Percentiles rank a stretch among this genome's conserved stretches.
Evolutionary conservation across 148 eudicot genomes (phyloP).

Genomic region (Nyssa sinensis): DNA sequence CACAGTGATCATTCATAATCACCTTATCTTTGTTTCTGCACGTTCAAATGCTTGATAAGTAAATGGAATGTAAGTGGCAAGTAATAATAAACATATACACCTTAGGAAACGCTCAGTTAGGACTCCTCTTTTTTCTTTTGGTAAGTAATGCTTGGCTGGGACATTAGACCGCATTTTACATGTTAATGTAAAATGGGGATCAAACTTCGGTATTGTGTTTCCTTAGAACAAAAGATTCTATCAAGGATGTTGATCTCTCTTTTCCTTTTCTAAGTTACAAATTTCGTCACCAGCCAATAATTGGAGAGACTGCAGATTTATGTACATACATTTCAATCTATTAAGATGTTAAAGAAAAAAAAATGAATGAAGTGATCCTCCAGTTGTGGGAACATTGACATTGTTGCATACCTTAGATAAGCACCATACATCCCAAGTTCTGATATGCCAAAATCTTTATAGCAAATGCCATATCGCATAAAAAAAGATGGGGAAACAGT

Average conservation of each 20-base stretch:
- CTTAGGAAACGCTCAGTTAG: no score
- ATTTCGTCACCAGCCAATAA: not conserved
- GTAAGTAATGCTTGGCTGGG: not conserved
- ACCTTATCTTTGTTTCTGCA: conserved; percentile 68
- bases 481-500: conserved; percentile 54
- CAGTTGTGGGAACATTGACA: not conserved
- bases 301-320: not conserved
- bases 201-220: not conserved
- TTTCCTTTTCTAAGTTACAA: not conserved
- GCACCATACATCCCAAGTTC: conserved; percentile 88
- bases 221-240: not conserved
- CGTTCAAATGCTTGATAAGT: conserved; percentile 2
- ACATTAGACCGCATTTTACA: not conserved
- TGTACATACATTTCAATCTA: not conserved
- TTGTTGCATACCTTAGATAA: conserved; percentile 60
- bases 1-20: conserved; percentile 64
- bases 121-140: no score
- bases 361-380: not conserved
- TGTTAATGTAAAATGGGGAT: not conserved
- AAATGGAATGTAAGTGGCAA: not conserved
- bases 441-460: conserved; percentile 72
- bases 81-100: not conserved
- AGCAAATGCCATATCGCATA: conserved; percentile 67
- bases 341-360: not conserved
- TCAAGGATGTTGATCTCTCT: not conserved